These are phyloP conservation scores for Atkinsonella hypoxylon DNA, from an alignment of 2,329 filamentous ascomycete species.

Conservation along the genomic window DNA sequence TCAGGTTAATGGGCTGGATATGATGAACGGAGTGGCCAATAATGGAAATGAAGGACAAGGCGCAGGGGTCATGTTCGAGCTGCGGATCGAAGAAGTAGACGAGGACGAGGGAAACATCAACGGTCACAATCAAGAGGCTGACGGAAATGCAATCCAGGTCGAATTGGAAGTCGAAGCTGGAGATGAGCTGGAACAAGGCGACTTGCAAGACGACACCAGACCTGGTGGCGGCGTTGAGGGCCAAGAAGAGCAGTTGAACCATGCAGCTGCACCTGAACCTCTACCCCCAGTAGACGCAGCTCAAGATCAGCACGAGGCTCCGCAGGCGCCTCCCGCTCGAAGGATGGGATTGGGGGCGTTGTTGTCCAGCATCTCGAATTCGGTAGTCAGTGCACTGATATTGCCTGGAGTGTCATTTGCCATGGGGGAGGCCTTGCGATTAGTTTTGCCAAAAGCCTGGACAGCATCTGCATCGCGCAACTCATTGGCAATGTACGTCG, in stretches of 20 bases:
- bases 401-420: slow-evolving; percentile 72
- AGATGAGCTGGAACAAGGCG: not conserved
- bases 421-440: slow-evolving; percentile 63
- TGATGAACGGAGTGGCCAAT: slow-evolving; percentile 8
- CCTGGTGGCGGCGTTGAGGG: not conserved
- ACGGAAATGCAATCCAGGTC: slow-evolving; percentile 21
- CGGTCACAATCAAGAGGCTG: slow-evolving; percentile 24
- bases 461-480: slow-evolving; percentile 30
- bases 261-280: not conserved
- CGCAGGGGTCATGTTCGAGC: slow-evolving; percentile 20
- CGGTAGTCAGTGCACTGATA: slow-evolving; percentile 47
- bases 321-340: slow-evolving; percentile 22
- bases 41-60: slow-evolving; percentile 11
- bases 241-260: not conserved
- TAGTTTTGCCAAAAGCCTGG: slow-evolving; percentile 57
- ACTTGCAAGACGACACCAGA: not conserved
- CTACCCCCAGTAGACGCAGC: not conserved
- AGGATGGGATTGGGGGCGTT: slow-evolving; percentile 23
- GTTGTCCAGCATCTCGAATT: slow-evolving; percentile 33
- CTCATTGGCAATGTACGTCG: slow-evolving; percentile 12
- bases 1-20: slow-evolving; percentile 9
- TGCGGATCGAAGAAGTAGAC: slow-evolving; percentile 22
- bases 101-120: slow-evolving; percentile 15
- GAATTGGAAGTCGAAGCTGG: slow-evolving; percentile 2
- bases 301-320: slow-evolving; percentile 19